Percentiles rank a stretch among this genome's conserved stretches.
Evolutionary conservation across 2,329 filamentous ascomycete species (phyloP).

Genomic region (Alternaria incomplexa): DNA sequence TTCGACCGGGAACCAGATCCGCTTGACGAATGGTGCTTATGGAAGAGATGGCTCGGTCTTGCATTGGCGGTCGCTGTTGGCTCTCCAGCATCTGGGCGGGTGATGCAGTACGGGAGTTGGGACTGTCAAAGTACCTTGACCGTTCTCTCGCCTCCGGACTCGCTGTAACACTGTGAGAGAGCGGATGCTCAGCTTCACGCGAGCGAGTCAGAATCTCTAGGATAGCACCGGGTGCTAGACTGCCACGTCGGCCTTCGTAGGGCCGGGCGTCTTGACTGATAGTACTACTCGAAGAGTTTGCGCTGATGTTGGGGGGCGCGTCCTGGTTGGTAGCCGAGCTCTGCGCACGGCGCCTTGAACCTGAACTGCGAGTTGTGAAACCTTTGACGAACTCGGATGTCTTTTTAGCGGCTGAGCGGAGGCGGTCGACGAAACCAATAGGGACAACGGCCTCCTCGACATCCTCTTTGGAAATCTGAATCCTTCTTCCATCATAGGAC

Average conservation of each 20-base stretch:
- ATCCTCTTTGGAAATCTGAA: slow-evolving; percentile 92
- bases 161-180: slow-evolving; percentile 75
- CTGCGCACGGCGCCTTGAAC: slow-evolving; percentile 61
- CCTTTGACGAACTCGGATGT: slow-evolving; percentile 36
- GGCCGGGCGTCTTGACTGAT: slow-evolving; percentile 60
- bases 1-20: slow-evolving; percentile 40
- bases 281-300: slow-evolving; percentile 61
- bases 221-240: slow-evolving; percentile 66
- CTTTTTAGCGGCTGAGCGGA: slow-evolving; percentile 72
- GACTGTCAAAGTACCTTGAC: slow-evolving; percentile 43
- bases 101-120: slow-evolving; percentile 50
- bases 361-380: slow-evolving; percentile 37
- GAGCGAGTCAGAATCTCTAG: slow-evolving; percentile 58
- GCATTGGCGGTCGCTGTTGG: slow-evolving; percentile 32
- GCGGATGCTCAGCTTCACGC: slow-evolving; percentile 69
- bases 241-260: slow-evolving; percentile 62
- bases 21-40: slow-evolving; percentile 54
- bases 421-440: slow-evolving; percentile 83
- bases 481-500: slow-evolving; percentile 79
- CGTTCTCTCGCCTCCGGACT: slow-evolving; percentile 64
- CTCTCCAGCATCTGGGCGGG: slow-evolving; percentile 41
- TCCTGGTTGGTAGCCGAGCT: slow-evolving; percentile 62
- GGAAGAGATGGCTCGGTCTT: slow-evolving; percentile 53
- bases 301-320: slow-evolving; percentile 59
- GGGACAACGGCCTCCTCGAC: slow-evolving; percentile 90